Base-by-base conservation (phyloP, 73 alveolate genomes). In the Blepharisma stoltei region DNA sequence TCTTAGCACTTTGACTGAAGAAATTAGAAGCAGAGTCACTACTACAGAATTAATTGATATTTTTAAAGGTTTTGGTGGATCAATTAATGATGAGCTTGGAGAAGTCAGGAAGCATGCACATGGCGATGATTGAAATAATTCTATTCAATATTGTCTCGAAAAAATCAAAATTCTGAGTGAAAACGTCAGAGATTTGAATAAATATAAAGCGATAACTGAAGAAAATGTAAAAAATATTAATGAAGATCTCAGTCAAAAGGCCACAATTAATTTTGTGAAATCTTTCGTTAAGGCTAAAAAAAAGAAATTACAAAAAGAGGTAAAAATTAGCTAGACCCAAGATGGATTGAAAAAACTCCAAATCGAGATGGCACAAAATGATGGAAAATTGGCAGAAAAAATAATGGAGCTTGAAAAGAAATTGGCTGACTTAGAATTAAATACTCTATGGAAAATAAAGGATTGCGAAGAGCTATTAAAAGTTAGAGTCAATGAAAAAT, bases 401-500 rank as follows among this genome's bases (percentile, higher is more conserved):
- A 14, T 20, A 9, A 53, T 20, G 27, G 55, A 69, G 27, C 11
- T 69, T 1, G 67, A 69, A 8, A 44, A 69, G 27, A 69, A 46
- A 69, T 11, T 69, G 2, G 11, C 79, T 18, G 79, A 69, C 25
- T 23, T 69, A 43, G 60, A 69, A 69, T 7, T 43, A 9, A 43
- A 69, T 23, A 69, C 79, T 38, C 6, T 44, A 9, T 69, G 79
- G 65, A 69, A 69, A 69, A 69, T 69, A 44, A 69, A 44, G n/a
- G 79, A 69, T 43, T 69, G 79, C 27, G 79, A 69, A 44, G 45
- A 69, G 20, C 60, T 69, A 14, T 53, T 69, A 38, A 69, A 69
- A 25, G 45, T 44, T 1, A 23, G 79, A 44, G 79, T 69, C 9
- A 69, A 69, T 43, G 79, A 69, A 43, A 9, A 69, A 43, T 69